Conservation (phyloP, 768 basidiomycete species). For the Hysterangium stoloniferum region DNA sequence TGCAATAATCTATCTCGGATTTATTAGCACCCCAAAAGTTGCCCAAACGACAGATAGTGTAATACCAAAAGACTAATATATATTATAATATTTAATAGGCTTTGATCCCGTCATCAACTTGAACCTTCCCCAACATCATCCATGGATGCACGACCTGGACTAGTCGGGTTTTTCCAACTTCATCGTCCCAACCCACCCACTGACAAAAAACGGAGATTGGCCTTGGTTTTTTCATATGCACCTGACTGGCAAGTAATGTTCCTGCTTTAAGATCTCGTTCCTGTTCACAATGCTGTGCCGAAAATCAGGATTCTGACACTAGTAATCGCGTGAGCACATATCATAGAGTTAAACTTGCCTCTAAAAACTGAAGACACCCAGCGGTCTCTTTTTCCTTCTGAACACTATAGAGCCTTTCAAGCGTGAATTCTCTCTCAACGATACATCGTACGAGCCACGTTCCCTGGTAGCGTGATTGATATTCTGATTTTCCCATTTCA, state of each 20-base stretch:
- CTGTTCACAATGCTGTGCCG: too few relatives aligned
- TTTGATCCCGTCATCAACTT: too few relatives aligned
- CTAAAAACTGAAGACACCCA: constrained; percentile 22
- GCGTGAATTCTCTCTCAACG: constrained; percentile 69
- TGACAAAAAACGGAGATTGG: constrained; percentile 23
- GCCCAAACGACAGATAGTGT: too few relatives aligned
- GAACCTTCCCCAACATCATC: too few relatives aligned
- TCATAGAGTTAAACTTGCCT: background rate
- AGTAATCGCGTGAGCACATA: constrained; percentile 46
- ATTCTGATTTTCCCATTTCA: constrained; percentile 14
- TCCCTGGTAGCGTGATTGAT: constrained; percentile 16
- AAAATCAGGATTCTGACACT: constrained; percentile 57
- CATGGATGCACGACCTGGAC: too few relatives aligned
- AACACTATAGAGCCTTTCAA: constrained; percentile 65
- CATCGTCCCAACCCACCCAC: background rate
- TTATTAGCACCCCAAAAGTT: too few relatives aligned
- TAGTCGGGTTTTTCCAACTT: constrained; percentile 3
- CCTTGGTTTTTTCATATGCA: constrained; percentile 54
- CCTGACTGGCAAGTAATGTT: constrained; percentile 61
- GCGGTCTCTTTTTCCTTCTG: constrained; percentile 54
- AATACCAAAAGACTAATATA: too few relatives aligned
- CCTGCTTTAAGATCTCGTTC: too few relatives aligned
- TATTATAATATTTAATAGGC: too few relatives aligned
- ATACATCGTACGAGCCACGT: constrained; percentile 53
- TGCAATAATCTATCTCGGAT: too few relatives aligned